Base-by-base conservation (phyloP, 352 stramenopile genomes). In the Globisporangium cederbergense region DNA sequence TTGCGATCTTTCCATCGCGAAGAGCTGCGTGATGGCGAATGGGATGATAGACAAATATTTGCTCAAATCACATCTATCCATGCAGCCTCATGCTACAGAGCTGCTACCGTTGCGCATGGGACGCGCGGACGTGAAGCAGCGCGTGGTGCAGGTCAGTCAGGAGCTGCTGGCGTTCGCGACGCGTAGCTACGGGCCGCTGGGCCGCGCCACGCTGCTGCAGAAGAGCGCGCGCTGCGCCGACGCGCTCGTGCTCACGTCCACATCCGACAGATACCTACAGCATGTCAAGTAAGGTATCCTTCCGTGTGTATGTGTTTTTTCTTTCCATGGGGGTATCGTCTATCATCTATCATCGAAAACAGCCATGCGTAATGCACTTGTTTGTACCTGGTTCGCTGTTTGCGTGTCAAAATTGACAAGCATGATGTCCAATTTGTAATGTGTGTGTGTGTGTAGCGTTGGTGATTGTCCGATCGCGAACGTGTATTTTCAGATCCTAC, bases 401-500 rank as follows among this genome's bases (percentile, higher is more conserved):
- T 49, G 16, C 9, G 43, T 25, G 45, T n/a, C 7, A n/a, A 20
- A 28, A 57, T 28, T 42, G 51, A 43, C 51, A 51, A n/a, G 16
- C 14, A 47, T 55, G 49, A 53, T 30, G 8, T 8, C 22, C 25
- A n/a, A 10, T 9, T 40, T 40, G 25, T 28, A 28, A 28, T 40
- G 34, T 40, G 34, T n/a, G 8, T 40, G 34, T 40, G 34, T 22
- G 4, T 62, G 42, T 34, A 84, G 76, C 22, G 30, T 79, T 34
- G 73, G 68, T 30, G 67, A 80, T 46, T 90, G 81, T 18, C 74
- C 81, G 25, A 68, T 87, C 8, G 70, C 78, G 18, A 86, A 83
- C 49, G 70, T 77, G n/a, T 83, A 81, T 58, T 62, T 80, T 6
- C 81, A 88, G 46, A 81, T 90, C 11, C 70, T 90, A 6, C 75